These are phyloP conservation scores for Paspalum vaginatum DNA, from an alignment of 176 grass and related monocot genomes.

Conservation along the genomic window DNA sequence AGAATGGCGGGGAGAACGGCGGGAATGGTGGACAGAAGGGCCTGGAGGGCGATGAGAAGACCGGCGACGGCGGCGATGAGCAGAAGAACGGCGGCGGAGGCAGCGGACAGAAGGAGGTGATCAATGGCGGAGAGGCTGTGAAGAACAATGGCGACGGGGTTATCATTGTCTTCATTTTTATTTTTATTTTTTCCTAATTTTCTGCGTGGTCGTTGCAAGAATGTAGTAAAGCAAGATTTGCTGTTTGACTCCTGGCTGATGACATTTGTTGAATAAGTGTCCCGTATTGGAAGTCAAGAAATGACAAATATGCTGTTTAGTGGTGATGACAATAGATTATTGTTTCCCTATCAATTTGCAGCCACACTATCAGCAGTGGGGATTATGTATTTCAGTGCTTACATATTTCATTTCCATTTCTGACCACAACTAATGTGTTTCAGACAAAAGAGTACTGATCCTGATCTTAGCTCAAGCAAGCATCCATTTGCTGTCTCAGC, in stretches of 20 bases:
- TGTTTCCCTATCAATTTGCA: slow-evolving; percentile 56
- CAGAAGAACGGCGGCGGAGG: no score
- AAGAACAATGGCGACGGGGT: no score
- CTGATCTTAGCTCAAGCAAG: slow-evolving; percentile 81
- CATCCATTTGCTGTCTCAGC: slow-evolving; percentile 71
- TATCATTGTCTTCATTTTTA: no score
- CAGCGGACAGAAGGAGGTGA: no score
- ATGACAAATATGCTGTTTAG: slow-evolving; percentile 62
- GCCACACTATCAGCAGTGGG: slow-evolving; percentile 64
- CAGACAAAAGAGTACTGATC: slow-evolving; percentile 87
- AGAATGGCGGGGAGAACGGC: no score
- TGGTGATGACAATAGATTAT: slow-evolving; percentile 46
- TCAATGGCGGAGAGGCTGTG: no score
- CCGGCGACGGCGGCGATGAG: no score
- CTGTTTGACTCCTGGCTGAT: slow-evolving; percentile 85
- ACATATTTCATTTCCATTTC: slow-evolving; percentile 4
- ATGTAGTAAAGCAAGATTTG: slow-evolving; percentile 54
- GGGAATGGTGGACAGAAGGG: no score
- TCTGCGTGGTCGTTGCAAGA: no score
- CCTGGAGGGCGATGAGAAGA: no score
- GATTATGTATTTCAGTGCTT: slow-evolving; percentile 52
- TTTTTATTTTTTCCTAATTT: no score
- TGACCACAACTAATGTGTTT: slow-evolving; percentile 41
- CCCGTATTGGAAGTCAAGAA: slow-evolving; percentile 75
- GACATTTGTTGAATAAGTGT: slow-evolving; percentile 87